Evolutionary conservation across 352 stramenopile genomes (phyloP).

Genomic region (Pythium coloratum): DNA sequence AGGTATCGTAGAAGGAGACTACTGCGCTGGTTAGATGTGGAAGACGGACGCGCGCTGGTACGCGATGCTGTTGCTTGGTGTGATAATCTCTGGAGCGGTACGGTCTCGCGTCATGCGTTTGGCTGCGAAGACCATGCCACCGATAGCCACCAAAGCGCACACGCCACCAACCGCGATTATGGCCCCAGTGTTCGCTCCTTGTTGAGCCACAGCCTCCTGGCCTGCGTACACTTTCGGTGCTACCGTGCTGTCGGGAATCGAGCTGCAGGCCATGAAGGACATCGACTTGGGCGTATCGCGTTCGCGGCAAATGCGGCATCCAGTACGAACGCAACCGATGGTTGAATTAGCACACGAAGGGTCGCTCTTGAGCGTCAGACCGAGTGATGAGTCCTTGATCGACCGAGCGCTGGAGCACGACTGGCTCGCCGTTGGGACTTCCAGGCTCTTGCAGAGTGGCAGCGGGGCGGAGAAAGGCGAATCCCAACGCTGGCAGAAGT

Average conservation of each 20-base stretch:
- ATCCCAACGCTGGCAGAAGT: slow-evolving; percentile 23
- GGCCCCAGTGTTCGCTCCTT: neutral
- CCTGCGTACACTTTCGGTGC: neutral
- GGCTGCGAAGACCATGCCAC: slow-evolving; percentile 6
- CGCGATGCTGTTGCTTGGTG: neutral
- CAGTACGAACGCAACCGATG: no score
- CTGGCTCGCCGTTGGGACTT: no score
- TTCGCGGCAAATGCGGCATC: no score
- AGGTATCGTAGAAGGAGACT: no score
- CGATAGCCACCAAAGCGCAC: neutral
- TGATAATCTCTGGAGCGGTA: neutral
- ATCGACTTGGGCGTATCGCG: neutral
- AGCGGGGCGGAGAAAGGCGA: neutral
- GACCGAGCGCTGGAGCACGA: neutral
- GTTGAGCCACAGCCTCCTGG: neutral
- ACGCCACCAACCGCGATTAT: neutral
- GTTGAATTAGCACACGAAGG: no score
- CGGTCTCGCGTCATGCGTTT: neutral
- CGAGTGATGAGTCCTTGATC: neutral
- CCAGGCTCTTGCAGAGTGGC: neutral
- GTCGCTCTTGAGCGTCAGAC: no score
- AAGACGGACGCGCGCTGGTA: slow-evolving; percentile 16
- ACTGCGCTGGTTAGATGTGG: slow-evolving; percentile 10
- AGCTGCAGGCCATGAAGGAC: neutral
- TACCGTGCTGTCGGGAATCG: neutral